Evolutionary conservation across 495 filamentous ascomycete species (phyloP), one percentile per base, ranked within the genome.

Genomic region (Lepraria neglecta): DNA sequence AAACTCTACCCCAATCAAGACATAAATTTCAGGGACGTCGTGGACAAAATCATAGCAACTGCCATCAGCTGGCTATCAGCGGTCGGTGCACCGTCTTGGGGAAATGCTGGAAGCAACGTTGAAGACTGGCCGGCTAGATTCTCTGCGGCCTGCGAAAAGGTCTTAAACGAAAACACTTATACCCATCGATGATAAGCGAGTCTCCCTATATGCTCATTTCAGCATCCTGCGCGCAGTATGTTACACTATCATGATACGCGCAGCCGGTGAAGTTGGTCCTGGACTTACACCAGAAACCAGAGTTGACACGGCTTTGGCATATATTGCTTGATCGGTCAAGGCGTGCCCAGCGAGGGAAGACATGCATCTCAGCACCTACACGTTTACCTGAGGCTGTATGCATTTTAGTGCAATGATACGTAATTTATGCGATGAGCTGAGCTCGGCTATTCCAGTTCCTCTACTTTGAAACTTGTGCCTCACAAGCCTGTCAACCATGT

Each of bases 201-300:
- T 35, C 6, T 33, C 51, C 6, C 31, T 54, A 14, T 54, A 47
- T 38, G 62, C 62, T 3, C 30, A 50, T 1, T 21, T 64, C 10
- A 59, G 46, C 38, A 54, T 60, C 24, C 31, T 64, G 57, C 42
- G 62, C 28, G n/a, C 62, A 17, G 62, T 44, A 12, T 64, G 54
- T 48, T 59, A 53, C 30, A 64, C 62, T 3, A 46, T 64, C 47
- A 64, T 64, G 62, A 64, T 64, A 46, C 56, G 62, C 27, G 56
- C 62, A 33, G 56, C 62, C 6, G 12, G 19, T 35, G 51, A 44
- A 31, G 9, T 55, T 55, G 62, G 62, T 19, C 56, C 62, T 3
- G 62, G 62, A 6, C 46, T 64, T 19, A 45, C 3, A 10, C 33
- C 60, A 35, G 38, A 46, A 6, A 48, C n/a, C n/a, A 54, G 14